A percentile compares a stretch with the other conserved stretches of the same genome.
phyloP scores from a whole-genome alignment of 495 filamentous ascomycete genomes.

The Aspergillus ostianus region DNA sequence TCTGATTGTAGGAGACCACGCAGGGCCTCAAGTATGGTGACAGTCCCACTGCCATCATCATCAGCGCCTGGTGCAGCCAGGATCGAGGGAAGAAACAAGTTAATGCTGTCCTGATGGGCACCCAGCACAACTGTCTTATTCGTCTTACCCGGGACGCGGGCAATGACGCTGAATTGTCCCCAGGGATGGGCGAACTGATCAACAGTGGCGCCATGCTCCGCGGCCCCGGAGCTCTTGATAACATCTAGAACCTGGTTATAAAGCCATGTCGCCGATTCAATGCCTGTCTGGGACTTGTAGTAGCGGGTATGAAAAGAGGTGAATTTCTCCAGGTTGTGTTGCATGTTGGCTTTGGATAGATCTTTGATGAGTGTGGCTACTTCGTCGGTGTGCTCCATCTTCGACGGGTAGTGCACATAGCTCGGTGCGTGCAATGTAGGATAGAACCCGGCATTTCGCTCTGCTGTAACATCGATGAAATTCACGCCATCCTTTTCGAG shows the following conservation, averaged over 20 bases:
- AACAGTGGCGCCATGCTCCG: conserved; percentile 64
- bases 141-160: conserved; percentile 82
- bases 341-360: conserved; percentile 76
- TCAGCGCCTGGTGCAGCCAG: conserved; percentile 75
- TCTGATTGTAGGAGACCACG: conserved; percentile 60
- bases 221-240: conserved; percentile 67
- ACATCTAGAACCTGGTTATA: conserved; percentile 69
- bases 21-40: conserved; percentile 74
- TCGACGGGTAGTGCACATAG: conserved; percentile 59
- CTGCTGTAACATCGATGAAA: conserved; percentile 93
- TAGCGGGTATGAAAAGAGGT: conserved; percentile 85
- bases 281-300: conserved; percentile 81
- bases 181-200: conserved; percentile 77
- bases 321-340: conserved; percentile 71
- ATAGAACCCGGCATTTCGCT: conserved; percentile 36
- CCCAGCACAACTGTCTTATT: conserved; percentile 80
- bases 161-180: conserved; percentile 90
- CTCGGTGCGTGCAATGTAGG: conserved; percentile 30
- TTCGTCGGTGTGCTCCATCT: conserved; percentile 63
- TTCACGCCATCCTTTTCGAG: conserved; percentile 68
- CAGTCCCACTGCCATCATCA: conserved; percentile 73
- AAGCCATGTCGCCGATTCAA: conserved; percentile 89
- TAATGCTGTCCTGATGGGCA: conserved; percentile 83
- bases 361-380: conserved; percentile 62
- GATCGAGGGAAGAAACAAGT: conserved; percentile 81